Percentiles rank a stretch among this genome's conserved stretches.
These are phyloP conservation scores for Leishmania tropica DNA, from an alignment of 208 protist genomes.

Conservation along the genomic window DNA sequence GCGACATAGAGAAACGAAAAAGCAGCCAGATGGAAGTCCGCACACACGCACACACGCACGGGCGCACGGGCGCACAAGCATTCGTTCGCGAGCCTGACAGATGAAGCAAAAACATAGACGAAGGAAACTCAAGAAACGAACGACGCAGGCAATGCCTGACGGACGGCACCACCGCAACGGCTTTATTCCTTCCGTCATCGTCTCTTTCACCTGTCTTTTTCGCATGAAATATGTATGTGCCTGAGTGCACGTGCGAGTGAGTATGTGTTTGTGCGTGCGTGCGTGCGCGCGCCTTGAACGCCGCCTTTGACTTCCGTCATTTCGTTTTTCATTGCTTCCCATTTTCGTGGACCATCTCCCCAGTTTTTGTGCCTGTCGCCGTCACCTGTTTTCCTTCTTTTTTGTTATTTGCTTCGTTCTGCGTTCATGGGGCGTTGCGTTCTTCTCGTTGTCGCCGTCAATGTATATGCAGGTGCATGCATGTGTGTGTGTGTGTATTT, in stretches of 20 bases:
- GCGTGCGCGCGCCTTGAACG: too few species aligned
- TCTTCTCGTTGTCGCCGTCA: too few species aligned
- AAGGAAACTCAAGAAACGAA: background rate
- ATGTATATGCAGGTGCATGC: background rate
- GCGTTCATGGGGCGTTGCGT: too few species aligned
- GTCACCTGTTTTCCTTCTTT: too few species aligned
- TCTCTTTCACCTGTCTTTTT: background rate
- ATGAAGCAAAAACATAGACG: background rate
- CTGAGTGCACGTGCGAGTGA: background rate
- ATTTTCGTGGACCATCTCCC: too few species aligned
- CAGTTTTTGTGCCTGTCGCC: too few species aligned
- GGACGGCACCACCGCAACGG: background rate
- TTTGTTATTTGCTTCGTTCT: too few species aligned
- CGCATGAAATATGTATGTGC: background rate
- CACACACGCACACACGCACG: too few species aligned
- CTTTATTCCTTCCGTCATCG: background rate
- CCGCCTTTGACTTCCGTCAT: too few species aligned
- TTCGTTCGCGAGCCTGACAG: background rate
- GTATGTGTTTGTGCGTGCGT: too few species aligned
- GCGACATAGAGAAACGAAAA: background rate
- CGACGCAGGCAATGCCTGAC: background rate
- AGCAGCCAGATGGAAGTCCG: background rate
- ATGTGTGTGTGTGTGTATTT: background rate
- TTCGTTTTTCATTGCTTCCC: too few species aligned
- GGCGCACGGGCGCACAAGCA: too few species aligned